phyloP scores from a whole-genome alignment of 2,329 filamentous ascomycete genomes.

The Ophiocordyceps camponoti-leonardi region DNA sequence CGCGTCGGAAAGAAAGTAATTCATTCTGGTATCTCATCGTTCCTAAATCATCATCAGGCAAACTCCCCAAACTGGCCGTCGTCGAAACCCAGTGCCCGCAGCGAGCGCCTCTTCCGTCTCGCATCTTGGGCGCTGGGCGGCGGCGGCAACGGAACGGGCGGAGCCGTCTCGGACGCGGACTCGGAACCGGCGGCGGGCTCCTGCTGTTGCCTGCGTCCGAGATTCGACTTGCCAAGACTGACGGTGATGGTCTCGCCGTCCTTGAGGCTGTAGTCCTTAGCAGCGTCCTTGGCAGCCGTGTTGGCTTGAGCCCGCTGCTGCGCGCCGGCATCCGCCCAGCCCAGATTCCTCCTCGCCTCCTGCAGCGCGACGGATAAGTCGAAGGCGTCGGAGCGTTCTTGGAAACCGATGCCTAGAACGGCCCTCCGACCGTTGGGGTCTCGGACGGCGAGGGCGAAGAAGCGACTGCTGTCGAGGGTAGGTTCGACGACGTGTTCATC shows the following conservation, averaged over 20 bases:
- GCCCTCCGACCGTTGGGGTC: conserved; percentile 62
- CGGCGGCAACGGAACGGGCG: conserved; percentile 40
- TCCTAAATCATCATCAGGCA: conserved; percentile 18
- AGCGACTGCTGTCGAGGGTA: conserved; percentile 61
- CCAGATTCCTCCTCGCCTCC: conserved; percentile 56
- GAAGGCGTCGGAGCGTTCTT: conserved; percentile 72
- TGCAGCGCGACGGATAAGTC: conserved; percentile 70
- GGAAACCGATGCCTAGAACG: conserved; percentile 69
- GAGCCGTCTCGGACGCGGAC: conserved; percentile 13
- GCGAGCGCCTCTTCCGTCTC: conserved; percentile 39
- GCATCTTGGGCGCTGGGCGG: conserved; percentile 39
- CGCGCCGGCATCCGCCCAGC: conserved; percentile 27
- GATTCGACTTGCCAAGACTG: conserved; percentile 43
- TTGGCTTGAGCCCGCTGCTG: conserved; percentile 3
- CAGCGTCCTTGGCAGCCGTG: conserved; percentile 18
- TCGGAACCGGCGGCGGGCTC: conserved; percentile 37
- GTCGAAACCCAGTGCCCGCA: conserved; percentile 61
- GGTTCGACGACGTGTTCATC: conserved; percentile 50
- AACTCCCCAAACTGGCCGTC: conserved; percentile 85
- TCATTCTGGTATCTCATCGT: no score
- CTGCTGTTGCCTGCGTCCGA: conserved; percentile 29
- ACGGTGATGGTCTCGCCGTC: conserved; percentile 81
- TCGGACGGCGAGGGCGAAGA: conserved; percentile 70
- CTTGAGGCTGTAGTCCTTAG: conserved; percentile 66
- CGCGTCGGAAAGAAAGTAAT: no score